Conservation (phyloP, 2,329 filamentous ascomycete genomes). For the Chalaropsis thielavioides region DNA sequence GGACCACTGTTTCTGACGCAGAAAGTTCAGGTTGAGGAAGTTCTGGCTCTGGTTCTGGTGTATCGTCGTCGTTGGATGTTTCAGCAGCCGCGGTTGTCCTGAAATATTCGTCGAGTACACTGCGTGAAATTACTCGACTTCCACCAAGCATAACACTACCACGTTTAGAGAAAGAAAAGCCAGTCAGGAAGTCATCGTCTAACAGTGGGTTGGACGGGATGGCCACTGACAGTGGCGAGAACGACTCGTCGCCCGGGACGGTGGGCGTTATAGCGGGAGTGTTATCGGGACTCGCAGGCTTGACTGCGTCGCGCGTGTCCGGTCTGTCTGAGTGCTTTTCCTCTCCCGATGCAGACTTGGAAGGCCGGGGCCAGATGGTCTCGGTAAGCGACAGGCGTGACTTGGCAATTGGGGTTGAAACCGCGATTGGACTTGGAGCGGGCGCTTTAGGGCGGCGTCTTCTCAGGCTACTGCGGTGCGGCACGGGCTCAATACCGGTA, state of each 20-base stretch:
- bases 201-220: constrained; percentile 44
- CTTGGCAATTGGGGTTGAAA: constrained; percentile 1
- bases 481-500: background rate
- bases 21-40: background rate
- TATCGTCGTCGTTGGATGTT: background rate
- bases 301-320: background rate
- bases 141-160: constrained; percentile 39
- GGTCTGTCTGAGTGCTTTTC: constrained; percentile 15
- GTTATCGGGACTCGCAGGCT: background rate
- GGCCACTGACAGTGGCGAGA: constrained; percentile 38
- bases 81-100: background rate
- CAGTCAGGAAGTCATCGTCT: constrained; percentile 42
- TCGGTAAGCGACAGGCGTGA: constrained; percentile 15
- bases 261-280: background rate
- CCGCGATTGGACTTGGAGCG: background rate
- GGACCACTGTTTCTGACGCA: background rate
- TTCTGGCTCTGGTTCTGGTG: background rate
- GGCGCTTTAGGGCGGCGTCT: background rate
- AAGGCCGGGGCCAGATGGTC: constrained; percentile 13
- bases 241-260: constrained; percentile 21
- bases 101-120: constrained; percentile 13
- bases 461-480: background rate
- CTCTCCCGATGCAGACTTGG: constrained; percentile 4
- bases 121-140: constrained; percentile 14
- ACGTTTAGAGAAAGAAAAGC: constrained; percentile 46